Conservation (phyloP, 352 stramenopile species). For the Phytophthora tentaculata region DNA sequence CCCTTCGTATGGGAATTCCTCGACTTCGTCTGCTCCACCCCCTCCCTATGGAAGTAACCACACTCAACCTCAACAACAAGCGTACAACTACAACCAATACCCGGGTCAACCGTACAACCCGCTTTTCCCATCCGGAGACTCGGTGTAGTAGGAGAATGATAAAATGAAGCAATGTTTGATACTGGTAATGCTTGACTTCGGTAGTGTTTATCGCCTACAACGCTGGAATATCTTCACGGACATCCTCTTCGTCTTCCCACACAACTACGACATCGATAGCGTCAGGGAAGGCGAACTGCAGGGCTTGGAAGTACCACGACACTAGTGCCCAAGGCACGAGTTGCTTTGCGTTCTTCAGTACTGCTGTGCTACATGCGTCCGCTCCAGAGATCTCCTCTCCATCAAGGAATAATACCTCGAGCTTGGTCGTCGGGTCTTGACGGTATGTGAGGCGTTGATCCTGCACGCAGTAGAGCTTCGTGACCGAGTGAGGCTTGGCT, state of each 20-base stretch:
- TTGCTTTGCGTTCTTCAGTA: constrained; percentile 12
- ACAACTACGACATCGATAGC: constrained; percentile 28
- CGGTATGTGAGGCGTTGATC: constrained; percentile 32
- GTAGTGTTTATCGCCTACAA: neutral
- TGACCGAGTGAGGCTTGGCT: constrained; percentile 3
- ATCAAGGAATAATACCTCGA: constrained; percentile 30
- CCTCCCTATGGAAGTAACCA: constrained; percentile 51
- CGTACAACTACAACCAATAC: constrained; percentile 53
- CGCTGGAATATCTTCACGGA: constrained; percentile 3
- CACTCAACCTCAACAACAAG: constrained; percentile 43
- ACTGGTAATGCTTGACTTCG: no score
- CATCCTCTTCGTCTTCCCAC: neutral
- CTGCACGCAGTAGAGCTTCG: constrained; percentile 31
- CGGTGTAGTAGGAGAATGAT: constrained; percentile 22
- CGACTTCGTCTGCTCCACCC: constrained; percentile 38
- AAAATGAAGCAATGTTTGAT: no score
- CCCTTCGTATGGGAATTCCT: constrained; percentile 32
- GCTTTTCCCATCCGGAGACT: constrained; percentile 31
- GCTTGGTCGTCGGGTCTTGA: constrained; percentile 13
- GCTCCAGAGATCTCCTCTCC: neutral
- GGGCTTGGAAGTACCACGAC: constrained; percentile 37
- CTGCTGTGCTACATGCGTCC: neutral
- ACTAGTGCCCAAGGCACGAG: constrained; percentile 33
- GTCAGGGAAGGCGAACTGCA: constrained; percentile 32
- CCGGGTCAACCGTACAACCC: constrained; percentile 43